phyloP scores from a whole-genome alignment of 2,329 filamentous ascomycete species.

The Fusarium chaquense region DNA sequence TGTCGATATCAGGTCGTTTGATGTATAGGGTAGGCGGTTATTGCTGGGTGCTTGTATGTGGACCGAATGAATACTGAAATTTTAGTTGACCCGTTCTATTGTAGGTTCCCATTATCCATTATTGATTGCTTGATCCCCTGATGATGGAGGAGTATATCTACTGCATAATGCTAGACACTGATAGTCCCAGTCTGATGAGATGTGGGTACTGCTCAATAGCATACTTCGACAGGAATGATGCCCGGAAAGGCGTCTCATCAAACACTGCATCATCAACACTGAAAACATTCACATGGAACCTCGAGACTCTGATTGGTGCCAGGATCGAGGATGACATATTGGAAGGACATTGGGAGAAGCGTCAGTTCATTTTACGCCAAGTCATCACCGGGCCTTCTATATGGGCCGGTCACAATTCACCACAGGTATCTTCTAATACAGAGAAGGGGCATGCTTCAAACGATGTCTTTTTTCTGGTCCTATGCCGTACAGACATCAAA shows the following conservation, averaged over 20 bases:
- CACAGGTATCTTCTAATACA: slow-evolving; percentile 41
- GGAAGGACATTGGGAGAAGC: slow-evolving; percentile 1
- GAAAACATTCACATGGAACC: neutral
- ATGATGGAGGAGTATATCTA: neutral
- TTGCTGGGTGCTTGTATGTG: neutral
- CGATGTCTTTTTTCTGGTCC: slow-evolving; percentile 54
- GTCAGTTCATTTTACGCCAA: slow-evolving; percentile 24
- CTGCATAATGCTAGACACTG: neutral
- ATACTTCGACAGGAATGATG: neutral
- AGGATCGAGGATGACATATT: neutral
- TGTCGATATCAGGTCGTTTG: neutral
- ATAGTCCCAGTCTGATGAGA: neutral
- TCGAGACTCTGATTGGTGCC: neutral
- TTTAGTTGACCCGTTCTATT: neutral
- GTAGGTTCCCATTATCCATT: neutral
- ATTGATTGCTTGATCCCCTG: too few relatives aligned
- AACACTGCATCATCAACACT: too few relatives aligned
- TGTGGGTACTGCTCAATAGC: neutral
- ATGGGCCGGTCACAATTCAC: slow-evolving; percentile 36
- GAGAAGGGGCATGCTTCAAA: slow-evolving; percentile 43
- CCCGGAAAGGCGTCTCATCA: neutral
- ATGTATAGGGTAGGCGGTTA: neutral
- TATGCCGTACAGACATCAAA: slow-evolving; percentile 57
- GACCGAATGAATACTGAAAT: neutral
- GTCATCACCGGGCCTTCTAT: slow-evolving; percentile 6